These are phyloP conservation scores for Phytophthora sp. DNA, from an alignment of 352 stramenopile species.

Conservation along the genomic window DNA sequence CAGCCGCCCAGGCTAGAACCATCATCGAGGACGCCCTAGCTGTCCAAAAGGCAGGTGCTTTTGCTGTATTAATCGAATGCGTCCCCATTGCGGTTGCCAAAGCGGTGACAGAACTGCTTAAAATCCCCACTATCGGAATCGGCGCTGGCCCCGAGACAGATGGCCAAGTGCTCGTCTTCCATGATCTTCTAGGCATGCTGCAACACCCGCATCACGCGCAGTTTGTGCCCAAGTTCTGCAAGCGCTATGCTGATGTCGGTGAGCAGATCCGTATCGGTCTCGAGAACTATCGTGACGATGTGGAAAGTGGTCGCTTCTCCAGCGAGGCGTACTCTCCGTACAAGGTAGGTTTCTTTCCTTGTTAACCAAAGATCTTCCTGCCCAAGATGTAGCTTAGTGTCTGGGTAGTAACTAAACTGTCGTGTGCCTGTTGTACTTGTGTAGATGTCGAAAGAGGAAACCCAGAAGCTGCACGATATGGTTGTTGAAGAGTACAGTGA, in stretches of 20 bases:
- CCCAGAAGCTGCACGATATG: slow-evolving; percentile 69
- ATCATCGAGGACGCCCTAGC: slow-evolving; percentile 97
- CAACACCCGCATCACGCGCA: slow-evolving; percentile 97
- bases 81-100: slow-evolving; percentile 90
- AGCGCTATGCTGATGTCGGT: slow-evolving; percentile 96
- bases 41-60: slow-evolving; percentile 95
- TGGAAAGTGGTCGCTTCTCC: slow-evolving; percentile 95
- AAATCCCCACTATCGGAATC: slow-evolving; percentile 99
- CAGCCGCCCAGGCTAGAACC: slow-evolving; percentile 75
- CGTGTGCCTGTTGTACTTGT: background rate
- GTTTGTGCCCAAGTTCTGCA: slow-evolving; percentile 98
- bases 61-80: slow-evolving; percentile 92
- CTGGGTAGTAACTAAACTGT: background rate
- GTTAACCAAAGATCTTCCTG: background rate
- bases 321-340: slow-evolving; percentile 95
- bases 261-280: slow-evolving; percentile 94
- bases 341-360: slow-evolving; percentile 68
- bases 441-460: slow-evolving; percentile 84
- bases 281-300: slow-evolving; percentile 96
- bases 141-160: slow-evolving; percentile 94
- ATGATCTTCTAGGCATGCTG: slow-evolving; percentile 98
- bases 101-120: slow-evolving; percentile 94
- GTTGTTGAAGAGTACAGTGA: slow-evolving; percentile 63
- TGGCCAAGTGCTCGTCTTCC: slow-evolving; percentile 98
- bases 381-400: background rate